Evolutionary conservation across 2,329 filamentous ascomycete genomes (phyloP), one percentile per base, ranked within the genome.

Genomic region (Cercospora berteroae): DNA sequence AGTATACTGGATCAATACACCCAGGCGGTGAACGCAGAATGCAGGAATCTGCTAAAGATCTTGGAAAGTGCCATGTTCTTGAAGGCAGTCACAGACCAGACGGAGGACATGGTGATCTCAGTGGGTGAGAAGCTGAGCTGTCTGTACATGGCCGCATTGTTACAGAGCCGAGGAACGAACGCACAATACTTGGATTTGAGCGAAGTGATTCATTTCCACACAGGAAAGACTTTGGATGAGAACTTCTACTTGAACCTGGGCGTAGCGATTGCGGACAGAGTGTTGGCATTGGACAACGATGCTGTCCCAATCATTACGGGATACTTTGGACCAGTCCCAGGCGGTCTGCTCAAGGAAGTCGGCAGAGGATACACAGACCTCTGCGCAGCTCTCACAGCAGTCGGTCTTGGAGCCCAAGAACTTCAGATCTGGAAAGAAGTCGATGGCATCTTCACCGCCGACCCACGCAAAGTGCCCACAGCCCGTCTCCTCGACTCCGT

Each of bases 341-440:
- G 94, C 13, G 94, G 94, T 69, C 85, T 99, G 66, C 88, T 99
- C 74, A 91, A 94, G 74, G 91, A 96, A 73, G 92, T 99, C 70
- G 95, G 95, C 20, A 90, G 95, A 74, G 95, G 95, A 31, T 99
- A 99, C 80, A 98, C 95, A 9, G 95, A 99, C 80, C 86, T 99
- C 57, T 98, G 95, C 78, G 94, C 95, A 12, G 94, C 95, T 5
- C 84, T 99, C 16, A 90, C 94, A 61, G 93, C 95, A 1, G 94
- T 99, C 9, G 94, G 93, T 4, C 83, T 96, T n/a, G 84, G 88
- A 74, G 95, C 95, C 0, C 83, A 90, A 63, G 95, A 99, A 79
- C 85, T 99, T 62, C 95, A 99, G 80, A 91, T 99, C 70, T 98
- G 95, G 95, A 99, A 99, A 82, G 95, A 99, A 79, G 95, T 99